Conservation (phyloP, 2,329 filamentous ascomycete genomes). For the Biscogniauxia mediterranea region DNA sequence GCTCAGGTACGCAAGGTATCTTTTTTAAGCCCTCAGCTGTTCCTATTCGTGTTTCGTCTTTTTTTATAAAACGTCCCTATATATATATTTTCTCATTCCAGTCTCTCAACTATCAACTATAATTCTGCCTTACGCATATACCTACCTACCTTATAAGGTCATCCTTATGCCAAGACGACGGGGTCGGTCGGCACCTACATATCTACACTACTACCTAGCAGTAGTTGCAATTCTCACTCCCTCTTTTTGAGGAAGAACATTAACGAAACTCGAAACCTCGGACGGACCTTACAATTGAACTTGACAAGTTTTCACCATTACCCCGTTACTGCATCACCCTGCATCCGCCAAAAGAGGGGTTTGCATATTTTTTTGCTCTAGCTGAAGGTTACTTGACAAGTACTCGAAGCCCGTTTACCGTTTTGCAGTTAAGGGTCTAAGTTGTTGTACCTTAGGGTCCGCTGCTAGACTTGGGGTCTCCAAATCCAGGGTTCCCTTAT, state of each 20-base stretch:
- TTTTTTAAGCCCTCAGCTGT: not conserved
- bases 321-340: not conserved
- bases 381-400: not conserved
- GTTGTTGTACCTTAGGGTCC: not conserved
- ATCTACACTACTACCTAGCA: too few relatives aligned
- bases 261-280: not conserved
- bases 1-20: not conserved
- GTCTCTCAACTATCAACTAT: too few relatives aligned
- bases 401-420: not conserved
- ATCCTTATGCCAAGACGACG: not conserved
- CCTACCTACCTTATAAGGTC: not conserved
- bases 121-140: not conserved
- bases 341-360: not conserved
- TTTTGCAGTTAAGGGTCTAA: conserved; percentile 3
- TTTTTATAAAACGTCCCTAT: not conserved
- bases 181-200: not conserved
- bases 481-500: not conserved
- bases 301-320: not conserved
- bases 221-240: too few relatives aligned
- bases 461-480: not conserved
- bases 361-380: not conserved
- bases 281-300: not conserved
- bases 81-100: too few relatives aligned
- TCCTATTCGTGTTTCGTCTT: not conserved
- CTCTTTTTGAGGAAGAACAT: too few relatives aligned